Evolutionary conservation across 257 asterid genomes (phyloP).

Genomic region (Rubia yunnanensis): DNA sequence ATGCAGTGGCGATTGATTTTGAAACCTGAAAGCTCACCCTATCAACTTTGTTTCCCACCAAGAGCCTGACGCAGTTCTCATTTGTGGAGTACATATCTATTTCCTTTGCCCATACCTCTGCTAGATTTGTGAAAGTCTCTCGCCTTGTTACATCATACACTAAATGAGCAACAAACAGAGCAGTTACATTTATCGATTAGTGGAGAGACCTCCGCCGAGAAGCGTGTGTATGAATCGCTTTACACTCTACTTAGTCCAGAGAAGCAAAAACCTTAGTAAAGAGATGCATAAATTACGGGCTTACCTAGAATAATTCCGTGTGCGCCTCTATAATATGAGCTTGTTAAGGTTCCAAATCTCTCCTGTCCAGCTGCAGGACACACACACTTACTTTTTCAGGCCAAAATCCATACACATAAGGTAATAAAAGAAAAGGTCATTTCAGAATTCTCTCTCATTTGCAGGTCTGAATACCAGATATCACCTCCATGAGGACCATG

Average conservation of each 20-base stretch:
- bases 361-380: constrained; percentile 78
- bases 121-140: constrained; percentile 63
- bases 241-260: background rate
- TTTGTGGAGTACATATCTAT: constrained; percentile 60
- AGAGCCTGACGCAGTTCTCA: constrained; percentile 66
- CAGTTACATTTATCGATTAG: constrained; percentile 1
- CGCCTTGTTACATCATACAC: constrained; percentile 85
- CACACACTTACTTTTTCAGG: background rate
- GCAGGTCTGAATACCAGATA: too few species aligned
- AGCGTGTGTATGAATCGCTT: background rate
- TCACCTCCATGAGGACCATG: too few species aligned
- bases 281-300: background rate
- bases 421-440: background rate
- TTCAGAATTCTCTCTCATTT: background rate
- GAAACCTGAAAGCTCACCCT: constrained; percentile 41
- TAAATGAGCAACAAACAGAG: constrained; percentile 11
- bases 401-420: background rate
- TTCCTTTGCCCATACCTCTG: constrained; percentile 60
- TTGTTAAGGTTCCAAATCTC: constrained; percentile 63
- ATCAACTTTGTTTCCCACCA: constrained; percentile 86
- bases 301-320: constrained; percentile 83
- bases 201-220: background rate
- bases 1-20: background rate
- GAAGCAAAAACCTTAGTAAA: background rate
- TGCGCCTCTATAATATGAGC: constrained; percentile 84